Evolutionary conservation across 2,329 filamentous ascomycete genomes (phyloP).

Genomic region (Coniella lustricola): DNA sequence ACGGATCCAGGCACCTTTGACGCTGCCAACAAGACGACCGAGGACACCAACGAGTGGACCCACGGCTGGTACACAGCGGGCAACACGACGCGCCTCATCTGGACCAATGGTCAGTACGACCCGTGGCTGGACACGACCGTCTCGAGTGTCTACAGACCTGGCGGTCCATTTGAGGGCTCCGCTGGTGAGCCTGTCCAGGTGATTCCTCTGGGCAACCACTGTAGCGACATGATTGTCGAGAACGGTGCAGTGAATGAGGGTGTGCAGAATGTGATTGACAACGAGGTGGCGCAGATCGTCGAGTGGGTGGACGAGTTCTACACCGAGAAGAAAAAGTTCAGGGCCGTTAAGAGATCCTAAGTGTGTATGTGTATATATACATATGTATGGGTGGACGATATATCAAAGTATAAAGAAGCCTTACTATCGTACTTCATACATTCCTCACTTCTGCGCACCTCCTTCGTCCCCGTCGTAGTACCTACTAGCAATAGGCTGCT

Average conservation of each 20-base stretch:
- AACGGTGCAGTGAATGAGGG: constrained; percentile 47
- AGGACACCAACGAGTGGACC: constrained; percentile 29
- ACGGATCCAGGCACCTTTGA: constrained; percentile 29
- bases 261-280: constrained; percentile 41
- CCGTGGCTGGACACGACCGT: constrained; percentile 35
- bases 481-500: constrained; percentile 14
- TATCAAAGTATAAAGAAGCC: too few species aligned
- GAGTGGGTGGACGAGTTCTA: constrained; percentile 48
- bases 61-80: constrained; percentile 35
- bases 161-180: constrained; percentile 29
- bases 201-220: constrained; percentile 31
- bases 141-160: constrained; percentile 30
- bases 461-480: constrained; percentile 9
- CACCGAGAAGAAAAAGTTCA: constrained; percentile 20
- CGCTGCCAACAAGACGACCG: constrained; percentile 24
- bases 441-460: too few species aligned
- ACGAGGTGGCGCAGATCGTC: constrained; percentile 43
- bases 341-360: neutral
- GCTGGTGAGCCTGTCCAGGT: constrained; percentile 26
- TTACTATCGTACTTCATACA: too few species aligned
- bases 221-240: constrained; percentile 31
- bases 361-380: neutral
- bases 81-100: constrained; percentile 31
- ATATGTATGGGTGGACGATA: too few species aligned
- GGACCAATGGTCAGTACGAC: constrained; percentile 34